phyloP scores from a whole-genome alignment of 495 filamentous ascomycete species.

The Corynascus novoguineensis region DNA sequence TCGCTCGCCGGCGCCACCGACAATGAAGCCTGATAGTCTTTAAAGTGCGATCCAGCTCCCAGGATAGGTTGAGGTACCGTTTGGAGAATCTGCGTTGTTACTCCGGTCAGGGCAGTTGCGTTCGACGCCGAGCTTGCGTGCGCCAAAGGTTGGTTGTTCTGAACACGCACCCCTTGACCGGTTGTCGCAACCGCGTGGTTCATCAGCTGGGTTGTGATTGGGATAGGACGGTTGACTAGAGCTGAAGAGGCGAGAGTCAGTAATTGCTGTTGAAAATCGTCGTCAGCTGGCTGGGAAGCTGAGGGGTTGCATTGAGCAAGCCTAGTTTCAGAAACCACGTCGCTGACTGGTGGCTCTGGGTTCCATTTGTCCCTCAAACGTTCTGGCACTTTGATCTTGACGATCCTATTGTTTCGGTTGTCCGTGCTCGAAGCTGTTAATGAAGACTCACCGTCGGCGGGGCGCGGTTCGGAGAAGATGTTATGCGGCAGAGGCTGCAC shows the following conservation, averaged over 20 bases:
- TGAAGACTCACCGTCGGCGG: conserved; percentile 15
- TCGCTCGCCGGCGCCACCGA: background rate
- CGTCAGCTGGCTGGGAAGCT: background rate
- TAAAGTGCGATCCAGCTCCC: conserved; percentile 4
- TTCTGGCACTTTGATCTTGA: conserved; percentile 14
- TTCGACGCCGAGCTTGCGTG: background rate
- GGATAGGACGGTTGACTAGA: background rate
- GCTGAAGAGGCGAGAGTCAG: conserved; percentile 6
- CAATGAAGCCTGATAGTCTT: background rate
- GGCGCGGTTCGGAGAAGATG: background rate
- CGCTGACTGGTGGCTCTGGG: background rate
- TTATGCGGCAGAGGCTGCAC: background rate
- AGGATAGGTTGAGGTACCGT: background rate
- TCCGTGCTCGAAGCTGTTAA: background rate
- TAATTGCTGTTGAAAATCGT: background rate
- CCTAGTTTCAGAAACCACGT: background rate
- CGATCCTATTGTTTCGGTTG: background rate
- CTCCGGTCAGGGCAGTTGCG: background rate
- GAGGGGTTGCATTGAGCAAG: background rate
- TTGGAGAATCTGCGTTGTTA: background rate
- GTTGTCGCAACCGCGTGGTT: background rate
- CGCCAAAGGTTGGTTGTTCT: too few relatives aligned
- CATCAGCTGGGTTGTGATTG: background rate
- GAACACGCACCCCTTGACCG: background rate
- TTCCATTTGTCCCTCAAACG: conserved; percentile 3